These are phyloP conservation scores for Aspergillus ellipticus DNA, from an alignment of 495 filamentous ascomycete species.

Conservation along the genomic window DNA sequence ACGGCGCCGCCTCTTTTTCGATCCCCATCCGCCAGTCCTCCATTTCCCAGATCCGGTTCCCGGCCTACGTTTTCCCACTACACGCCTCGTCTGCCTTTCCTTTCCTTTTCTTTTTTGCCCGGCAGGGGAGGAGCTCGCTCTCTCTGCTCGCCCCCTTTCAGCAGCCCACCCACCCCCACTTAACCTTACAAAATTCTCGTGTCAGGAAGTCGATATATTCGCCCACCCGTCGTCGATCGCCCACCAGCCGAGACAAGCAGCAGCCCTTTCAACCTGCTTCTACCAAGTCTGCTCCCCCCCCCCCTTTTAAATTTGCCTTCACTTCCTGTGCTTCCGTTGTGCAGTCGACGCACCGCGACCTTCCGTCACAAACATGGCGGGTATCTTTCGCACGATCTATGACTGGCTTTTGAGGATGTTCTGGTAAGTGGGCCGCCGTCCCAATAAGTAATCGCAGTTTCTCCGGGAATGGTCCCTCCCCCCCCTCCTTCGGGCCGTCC, in stretches of 20 bases:
- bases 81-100: slow-evolving; percentile 7
- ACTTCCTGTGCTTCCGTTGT: background rate
- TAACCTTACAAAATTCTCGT: slow-evolving; percentile 18
- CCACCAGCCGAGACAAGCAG: slow-evolving; percentile 4
- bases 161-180: slow-evolving; percentile 16
- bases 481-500: slow-evolving; percentile 32
- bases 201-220: slow-evolving; percentile 17
- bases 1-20: slow-evolving; percentile 1
- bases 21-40: background rate
- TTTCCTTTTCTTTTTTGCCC: slow-evolving; percentile 9
- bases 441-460: slow-evolving; percentile 20
- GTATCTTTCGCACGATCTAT: slow-evolving; percentile 90
- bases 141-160: slow-evolving; percentile 13
- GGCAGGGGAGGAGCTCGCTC: slow-evolving; percentile 10
- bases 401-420: slow-evolving; percentile 98
- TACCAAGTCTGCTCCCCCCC: background rate
- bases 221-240: slow-evolving; percentile 13
- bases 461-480: slow-evolving; percentile 16
- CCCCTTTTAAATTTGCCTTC: background rate
- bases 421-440: slow-evolving; percentile 70
- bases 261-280: slow-evolving; percentile 4
- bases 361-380: slow-evolving; percentile 56
- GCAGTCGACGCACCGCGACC: background rate
- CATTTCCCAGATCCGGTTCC: background rate
- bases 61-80: background rate